Percentiles rank a stretch among this genome's conserved stretches.
These are phyloP conservation scores for Diaporthe vexans DNA, from an alignment of 2,329 filamentous ascomycete genomes.

Conservation along the genomic window DNA sequence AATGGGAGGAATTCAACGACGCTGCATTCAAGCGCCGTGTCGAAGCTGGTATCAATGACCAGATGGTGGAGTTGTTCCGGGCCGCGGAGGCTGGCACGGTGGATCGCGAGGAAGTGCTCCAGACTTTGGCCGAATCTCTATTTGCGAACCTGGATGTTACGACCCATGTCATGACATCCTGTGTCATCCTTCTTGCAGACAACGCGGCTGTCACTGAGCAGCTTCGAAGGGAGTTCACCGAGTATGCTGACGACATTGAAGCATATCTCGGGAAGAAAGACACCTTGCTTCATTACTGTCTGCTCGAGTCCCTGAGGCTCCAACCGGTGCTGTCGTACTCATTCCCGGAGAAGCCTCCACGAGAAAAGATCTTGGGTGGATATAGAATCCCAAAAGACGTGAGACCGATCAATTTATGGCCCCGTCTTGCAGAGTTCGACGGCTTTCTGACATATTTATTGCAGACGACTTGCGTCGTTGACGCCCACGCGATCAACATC, in stretches of 20 bases:
- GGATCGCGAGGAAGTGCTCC: conserved; percentile 14
- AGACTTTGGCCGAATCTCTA: conserved; percentile 7
- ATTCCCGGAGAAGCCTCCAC: conserved; percentile 10
- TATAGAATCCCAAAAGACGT: conserved; percentile 5
- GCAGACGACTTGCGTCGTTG: conserved; percentile 12
- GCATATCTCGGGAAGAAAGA: conserved; percentile 13
- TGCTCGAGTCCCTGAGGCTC: conserved; percentile 13
- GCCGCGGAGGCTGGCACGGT: conserved; percentile 5
- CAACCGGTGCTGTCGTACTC: conserved; percentile 1
- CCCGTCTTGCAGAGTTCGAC: background rate
- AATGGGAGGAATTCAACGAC: conserved; percentile 14
- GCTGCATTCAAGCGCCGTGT: background rate
- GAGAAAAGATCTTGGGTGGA: background rate
- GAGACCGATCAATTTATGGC: background rate
- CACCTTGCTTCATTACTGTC: conserved; percentile 2
- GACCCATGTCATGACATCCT: conserved; percentile 13
- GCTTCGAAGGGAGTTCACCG: background rate
- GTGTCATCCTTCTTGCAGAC: conserved; percentile 6
- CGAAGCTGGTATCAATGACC: conserved; percentile 13
- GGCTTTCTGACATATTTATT: background rate
- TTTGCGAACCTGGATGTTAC: conserved; percentile 17
- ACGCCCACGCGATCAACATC: conserved; percentile 18
- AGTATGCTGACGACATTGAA: background rate
- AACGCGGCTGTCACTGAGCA: background rate
- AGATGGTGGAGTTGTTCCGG: background rate